Evolutionary conservation across 306 rosid species (phyloP).

Genomic region (Medicago lupulina): DNA sequence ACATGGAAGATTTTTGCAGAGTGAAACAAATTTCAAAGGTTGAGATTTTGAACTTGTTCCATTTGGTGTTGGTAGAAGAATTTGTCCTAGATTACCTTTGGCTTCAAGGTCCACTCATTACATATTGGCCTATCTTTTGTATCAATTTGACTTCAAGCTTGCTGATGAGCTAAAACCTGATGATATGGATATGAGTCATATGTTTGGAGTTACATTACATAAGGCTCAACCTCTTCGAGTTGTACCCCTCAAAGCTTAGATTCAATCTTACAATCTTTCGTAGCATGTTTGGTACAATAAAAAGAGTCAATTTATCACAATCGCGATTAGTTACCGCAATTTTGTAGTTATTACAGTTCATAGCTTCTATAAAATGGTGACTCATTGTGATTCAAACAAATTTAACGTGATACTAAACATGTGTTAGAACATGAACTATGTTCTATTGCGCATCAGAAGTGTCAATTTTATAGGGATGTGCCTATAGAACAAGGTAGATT

Average conservation of each 20-base stretch:
- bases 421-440: no score
- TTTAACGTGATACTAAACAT: no score
- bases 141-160: conserved; percentile 20
- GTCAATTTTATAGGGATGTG: no score
- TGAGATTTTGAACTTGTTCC: conserved; percentile 28
- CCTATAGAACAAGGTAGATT: no score
- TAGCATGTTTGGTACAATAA: no score
- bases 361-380: no score
- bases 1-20: conserved; percentile 43
- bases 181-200: conserved; percentile 17
- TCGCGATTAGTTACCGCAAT: no score
- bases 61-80: conserved; percentile 38
- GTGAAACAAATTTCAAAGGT: conserved; percentile 41
- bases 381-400: no score
- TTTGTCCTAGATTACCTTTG: conserved; percentile 35
- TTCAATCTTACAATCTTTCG: no score
- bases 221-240: conserved; percentile 26
- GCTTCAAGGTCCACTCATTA: neutral
- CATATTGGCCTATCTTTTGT: conserved; percentile 36
- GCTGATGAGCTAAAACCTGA: conserved; percentile 1
- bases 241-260: conserved; percentile 23
- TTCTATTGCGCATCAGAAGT: no score
- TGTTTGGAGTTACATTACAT: conserved; percentile 36
- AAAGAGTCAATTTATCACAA: no score
- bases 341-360: no score